phyloP scores from a whole-genome alignment of 129 eudicot genomes.

The Pulicaria dysenterica region DNA sequence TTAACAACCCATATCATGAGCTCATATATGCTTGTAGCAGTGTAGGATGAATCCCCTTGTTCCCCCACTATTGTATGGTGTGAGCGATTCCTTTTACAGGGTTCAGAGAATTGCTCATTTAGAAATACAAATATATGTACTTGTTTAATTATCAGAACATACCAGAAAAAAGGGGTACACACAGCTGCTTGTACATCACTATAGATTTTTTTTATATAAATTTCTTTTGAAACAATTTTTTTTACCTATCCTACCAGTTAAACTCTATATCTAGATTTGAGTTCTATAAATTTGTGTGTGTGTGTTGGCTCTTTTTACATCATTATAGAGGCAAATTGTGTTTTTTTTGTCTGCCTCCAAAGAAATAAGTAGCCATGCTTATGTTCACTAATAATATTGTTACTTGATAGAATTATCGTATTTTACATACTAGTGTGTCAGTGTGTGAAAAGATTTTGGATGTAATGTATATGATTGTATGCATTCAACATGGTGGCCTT shows the following conservation, averaged over 20 bases:
- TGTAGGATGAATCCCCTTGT: background rate
- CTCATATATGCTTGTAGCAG: too few relatives aligned
- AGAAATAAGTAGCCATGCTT: background rate
- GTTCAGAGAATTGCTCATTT: background rate
- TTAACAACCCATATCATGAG: background rate
- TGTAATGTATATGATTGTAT: too few relatives aligned
- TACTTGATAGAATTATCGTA: background rate
- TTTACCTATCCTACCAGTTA: too few relatives aligned
- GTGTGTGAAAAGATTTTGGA: too few relatives aligned
- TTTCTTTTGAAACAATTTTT: too few relatives aligned
- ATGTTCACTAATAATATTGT: background rate
- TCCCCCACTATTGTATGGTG: background rate
- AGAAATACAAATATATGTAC: background rate
- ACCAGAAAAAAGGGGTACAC: too few relatives aligned
- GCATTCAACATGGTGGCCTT: too few relatives aligned
- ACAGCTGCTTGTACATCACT: background rate
- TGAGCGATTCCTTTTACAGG: background rate
- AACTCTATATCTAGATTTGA: constrained; percentile 5
- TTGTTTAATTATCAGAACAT: too few relatives aligned
- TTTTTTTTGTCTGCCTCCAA: background rate
- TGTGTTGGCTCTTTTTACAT: background rate
- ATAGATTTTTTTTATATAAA: too few relatives aligned
- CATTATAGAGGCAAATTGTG: background rate
- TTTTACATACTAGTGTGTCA: too few relatives aligned
- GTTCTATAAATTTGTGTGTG: background rate